Percentiles rank a stretch among this genome's conserved stretches.
Evolutionary conservation across 305 asterid species (phyloP).

Genomic region (Fraxinus greggii): DNA sequence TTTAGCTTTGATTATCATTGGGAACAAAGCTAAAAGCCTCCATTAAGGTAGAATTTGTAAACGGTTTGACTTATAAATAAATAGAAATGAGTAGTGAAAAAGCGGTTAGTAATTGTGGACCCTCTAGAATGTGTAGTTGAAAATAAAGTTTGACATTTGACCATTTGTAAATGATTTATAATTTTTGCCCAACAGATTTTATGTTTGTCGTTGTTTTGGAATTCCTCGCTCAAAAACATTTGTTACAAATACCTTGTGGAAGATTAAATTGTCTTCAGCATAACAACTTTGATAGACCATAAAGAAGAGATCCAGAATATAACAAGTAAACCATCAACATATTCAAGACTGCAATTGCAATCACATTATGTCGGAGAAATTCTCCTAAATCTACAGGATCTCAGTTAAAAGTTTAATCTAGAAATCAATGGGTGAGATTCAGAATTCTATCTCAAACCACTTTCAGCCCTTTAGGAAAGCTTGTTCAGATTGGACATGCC

Average conservation of each 20-base stretch:
- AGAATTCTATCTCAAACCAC: background rate
- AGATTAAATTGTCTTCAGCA: background rate
- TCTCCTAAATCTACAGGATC: background rate
- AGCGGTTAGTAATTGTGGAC: background rate
- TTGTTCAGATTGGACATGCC: constrained; percentile 97
- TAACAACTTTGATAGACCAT: background rate
- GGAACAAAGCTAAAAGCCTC: background rate
- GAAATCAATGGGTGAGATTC: background rate
- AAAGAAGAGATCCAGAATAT: background rate
- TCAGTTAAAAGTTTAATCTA: background rate
- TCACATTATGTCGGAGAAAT: background rate
- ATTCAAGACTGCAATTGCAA: background rate
- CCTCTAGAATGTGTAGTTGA: background rate
- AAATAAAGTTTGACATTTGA: background rate
- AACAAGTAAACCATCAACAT: background rate
- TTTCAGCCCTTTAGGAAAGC: constrained; percentile 48
- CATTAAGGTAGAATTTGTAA: background rate
- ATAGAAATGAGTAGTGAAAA: background rate
- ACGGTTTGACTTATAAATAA: background rate
- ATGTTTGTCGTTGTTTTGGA: background rate
- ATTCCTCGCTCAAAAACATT: background rate
- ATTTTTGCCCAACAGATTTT: background rate
- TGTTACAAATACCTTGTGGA: background rate
- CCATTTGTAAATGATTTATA: background rate
- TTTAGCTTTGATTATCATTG: background rate